Base-by-base conservation (phyloP, 2,329 filamentous ascomycete species). In the Chrysoporthe puriensis region DNA sequence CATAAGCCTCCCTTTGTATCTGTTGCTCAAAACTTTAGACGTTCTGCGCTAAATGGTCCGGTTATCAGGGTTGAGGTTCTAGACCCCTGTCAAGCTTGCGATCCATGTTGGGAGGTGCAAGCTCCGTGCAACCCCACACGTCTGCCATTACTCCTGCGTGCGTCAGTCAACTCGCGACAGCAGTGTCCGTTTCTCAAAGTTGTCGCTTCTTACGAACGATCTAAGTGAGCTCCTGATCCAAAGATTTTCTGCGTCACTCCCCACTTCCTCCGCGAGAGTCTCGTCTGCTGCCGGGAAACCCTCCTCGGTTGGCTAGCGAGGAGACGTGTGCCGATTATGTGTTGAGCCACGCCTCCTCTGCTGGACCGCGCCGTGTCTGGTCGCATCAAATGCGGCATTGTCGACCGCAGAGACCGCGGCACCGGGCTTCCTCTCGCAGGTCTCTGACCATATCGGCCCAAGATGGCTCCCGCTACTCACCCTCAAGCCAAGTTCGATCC, bases 401-500 rank as follows among this genome's bases (percentile, higher is more conserved):
- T 36, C 44, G 14, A 46, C n/a, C 58, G 36, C 48, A 56, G 42
- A 32, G 32, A 26, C 43, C n/a, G 5, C 44, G 43, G 42, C 43
- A 43, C 56, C 32, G 4, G 16, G 11, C 16, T 14, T 32, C 9
- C 34, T 40, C 42, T 18, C 44, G 18, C 9, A 56, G 18, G 5
- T 26, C 14, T 14, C 9, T 40, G n/a, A 46, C 14, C 57, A 59
- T 54, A 67, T 43, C 62, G 64, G 66, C 69, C n/a, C 74, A 85
- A 74, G 40, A 97, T 97, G 94, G 91, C 92, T 65, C 81, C 84
- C 18, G 85, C 91, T 16, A 83, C 90, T 68, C 89, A 94, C 73
- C 93, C 93, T 0, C 90, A 93, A 75, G 93, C 94, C 18, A 93
- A 94, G 63, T 98, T 98, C 78, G 93, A 97, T 77, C 94, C 95